Evolutionary conservation across 2,329 filamentous ascomycete genomes (phyloP).

Genomic region (Diaporthe citri): DNA sequence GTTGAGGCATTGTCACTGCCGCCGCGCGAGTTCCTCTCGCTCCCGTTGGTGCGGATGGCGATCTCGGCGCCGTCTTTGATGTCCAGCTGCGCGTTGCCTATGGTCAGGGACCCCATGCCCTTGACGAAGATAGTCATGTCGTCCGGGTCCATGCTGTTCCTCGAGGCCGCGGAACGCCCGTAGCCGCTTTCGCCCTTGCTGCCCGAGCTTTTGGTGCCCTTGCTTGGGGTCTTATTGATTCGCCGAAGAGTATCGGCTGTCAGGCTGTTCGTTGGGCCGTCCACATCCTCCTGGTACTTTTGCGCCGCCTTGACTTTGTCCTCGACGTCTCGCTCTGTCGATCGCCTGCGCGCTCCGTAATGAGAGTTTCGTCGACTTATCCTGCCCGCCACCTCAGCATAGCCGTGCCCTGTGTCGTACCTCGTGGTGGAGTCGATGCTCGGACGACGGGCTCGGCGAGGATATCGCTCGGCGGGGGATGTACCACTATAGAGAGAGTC

Average conservation of each 20-base stretch:
- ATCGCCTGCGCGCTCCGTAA: constrained; percentile 47
- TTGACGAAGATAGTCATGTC: constrained; percentile 73
- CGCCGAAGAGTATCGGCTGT: constrained; percentile 69
- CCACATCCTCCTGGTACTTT: constrained; percentile 66
- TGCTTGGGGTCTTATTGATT: constrained; percentile 64
- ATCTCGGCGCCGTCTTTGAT: constrained; percentile 72
- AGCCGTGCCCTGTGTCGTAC: constrained; percentile 55
- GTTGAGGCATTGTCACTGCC: constrained; percentile 59
- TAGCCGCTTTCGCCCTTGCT: constrained; percentile 76
- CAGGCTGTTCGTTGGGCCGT: constrained; percentile 59
- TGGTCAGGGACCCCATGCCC: constrained; percentile 66
- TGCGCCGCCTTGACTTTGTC: constrained; percentile 58
- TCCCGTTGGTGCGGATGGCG: constrained; percentile 63
- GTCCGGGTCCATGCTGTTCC: constrained; percentile 65
- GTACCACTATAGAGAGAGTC: constrained; percentile 55
- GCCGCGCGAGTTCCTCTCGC: constrained; percentile 55
- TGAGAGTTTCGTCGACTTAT: constrained; percentile 56
- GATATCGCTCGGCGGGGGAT: constrained; percentile 50
- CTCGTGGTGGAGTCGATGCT: constrained; percentile 52
- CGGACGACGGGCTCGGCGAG: constrained; percentile 45
- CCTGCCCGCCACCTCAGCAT: constrained; percentile 55
- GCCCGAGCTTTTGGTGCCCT: constrained; percentile 68
- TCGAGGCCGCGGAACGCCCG: constrained; percentile 70
- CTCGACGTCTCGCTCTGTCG: constrained; percentile 48
- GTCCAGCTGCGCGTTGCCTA: constrained; percentile 69